Conservation (phyloP, 164 flowering plant genomes). For the Taxillus chinensis region DNA sequence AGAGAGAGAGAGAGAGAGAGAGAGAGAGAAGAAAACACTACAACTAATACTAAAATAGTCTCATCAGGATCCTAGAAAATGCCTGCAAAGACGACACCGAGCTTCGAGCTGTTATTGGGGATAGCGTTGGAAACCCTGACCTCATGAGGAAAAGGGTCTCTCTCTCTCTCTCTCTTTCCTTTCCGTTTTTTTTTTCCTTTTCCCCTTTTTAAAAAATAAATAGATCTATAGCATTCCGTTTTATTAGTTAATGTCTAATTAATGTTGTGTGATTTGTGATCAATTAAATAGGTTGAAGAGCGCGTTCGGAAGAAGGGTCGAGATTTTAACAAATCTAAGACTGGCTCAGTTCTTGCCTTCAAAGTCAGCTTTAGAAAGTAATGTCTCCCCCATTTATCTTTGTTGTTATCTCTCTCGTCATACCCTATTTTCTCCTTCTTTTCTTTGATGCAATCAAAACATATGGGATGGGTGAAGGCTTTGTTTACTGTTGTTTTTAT, state of each 20-base stretch:
- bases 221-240: no score
- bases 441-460: no score
- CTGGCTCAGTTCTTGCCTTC: constrained; percentile 81
- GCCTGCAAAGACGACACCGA: constrained; percentile 72
- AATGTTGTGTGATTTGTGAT: no score
- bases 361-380: constrained; percentile 98
- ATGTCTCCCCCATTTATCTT: constrained; percentile 2
- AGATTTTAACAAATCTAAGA: constrained; percentile 55
- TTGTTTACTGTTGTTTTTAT: no score
- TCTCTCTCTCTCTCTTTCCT: no score
- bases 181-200: not conserved
- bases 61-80: constrained; percentile 59
- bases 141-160: constrained; percentile 65
- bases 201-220: not conserved
- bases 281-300: constrained; percentile 46
- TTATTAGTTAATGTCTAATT: no score
- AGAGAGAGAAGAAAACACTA: no score
- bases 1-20: not conserved
- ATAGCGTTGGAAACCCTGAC: constrained; percentile 90
- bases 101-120: constrained; percentile 80
- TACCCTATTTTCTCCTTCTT: no score
- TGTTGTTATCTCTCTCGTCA: no score
- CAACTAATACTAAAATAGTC: no score
- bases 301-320: constrained; percentile 69
- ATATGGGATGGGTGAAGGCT: no score